phyloP scores from a whole-genome alignment of 2,329 filamentous ascomycete species.

The Ophiocordyceps sinensis region DNA sequence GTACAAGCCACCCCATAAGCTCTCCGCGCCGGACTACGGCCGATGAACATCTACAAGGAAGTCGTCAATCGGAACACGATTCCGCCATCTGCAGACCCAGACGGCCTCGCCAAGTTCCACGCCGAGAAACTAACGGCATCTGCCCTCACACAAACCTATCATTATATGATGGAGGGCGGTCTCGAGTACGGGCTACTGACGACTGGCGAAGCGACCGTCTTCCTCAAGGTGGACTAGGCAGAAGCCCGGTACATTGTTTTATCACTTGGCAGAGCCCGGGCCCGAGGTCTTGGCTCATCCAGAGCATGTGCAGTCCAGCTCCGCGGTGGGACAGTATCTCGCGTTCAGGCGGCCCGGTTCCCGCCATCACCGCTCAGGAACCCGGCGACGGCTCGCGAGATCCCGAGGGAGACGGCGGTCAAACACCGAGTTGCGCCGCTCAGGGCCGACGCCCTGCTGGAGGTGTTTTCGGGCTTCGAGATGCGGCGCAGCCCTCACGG shows the following conservation, averaged over 20 bases:
- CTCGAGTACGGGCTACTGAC: constrained; percentile 28
- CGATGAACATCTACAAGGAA: constrained; percentile 25
- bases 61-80: constrained; percentile 15
- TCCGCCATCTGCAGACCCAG: constrained; percentile 10
- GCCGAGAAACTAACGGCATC: constrained; percentile 23
- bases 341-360: too few species aligned
- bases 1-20: constrained; percentile 33
- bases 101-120: constrained; percentile 16
- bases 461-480: too few species aligned
- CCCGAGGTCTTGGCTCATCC: constrained; percentile 10
- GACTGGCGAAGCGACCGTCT: constrained; percentile 28
- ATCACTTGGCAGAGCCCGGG: constrained; percentile 16
- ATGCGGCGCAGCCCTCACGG: too few species aligned
- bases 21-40: constrained; percentile 27
- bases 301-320: constrained; percentile 7
- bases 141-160: constrained; percentile 30
- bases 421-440: too few species aligned
- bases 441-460: too few species aligned
- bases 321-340: constrained; percentile 15
- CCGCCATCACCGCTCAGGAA: too few species aligned
- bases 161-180: constrained; percentile 32
- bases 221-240: constrained; percentile 21
- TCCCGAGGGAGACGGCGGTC: background rate
- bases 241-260: constrained; percentile 14
- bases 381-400: background rate